These are phyloP conservation scores for Suhomyces guaymorum DNA, from an alignment of 1,139 yeast genomes.

Conservation along the genomic window DNA sequence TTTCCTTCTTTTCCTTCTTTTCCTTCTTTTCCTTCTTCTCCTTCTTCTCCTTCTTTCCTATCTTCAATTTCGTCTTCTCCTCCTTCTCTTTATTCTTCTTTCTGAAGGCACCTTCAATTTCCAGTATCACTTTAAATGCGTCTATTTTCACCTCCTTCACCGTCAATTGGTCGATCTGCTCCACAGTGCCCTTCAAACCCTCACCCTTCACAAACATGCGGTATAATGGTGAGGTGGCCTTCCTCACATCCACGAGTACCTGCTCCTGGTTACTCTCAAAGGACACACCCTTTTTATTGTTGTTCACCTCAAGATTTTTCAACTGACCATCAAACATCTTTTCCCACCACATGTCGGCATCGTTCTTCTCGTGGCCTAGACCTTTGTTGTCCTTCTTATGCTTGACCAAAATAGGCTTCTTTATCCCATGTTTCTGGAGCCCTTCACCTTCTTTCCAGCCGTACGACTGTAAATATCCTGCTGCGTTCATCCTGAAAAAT, in stretches of 20 bases:
- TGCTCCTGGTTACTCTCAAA: conserved; percentile 47
- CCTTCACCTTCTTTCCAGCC: conserved; percentile 97
- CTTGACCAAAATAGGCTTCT: conserved; percentile 82
- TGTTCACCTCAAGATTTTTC: conserved; percentile 67
- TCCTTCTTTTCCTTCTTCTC: conserved; percentile 9
- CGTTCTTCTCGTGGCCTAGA: conserved; percentile 68
- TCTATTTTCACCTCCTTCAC: conserved; percentile 18
- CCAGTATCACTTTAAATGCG: conserved; percentile 17
- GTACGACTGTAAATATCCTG: conserved; percentile 65
- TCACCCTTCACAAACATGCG: conserved; percentile 84
- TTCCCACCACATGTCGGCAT: conserved; percentile 97
- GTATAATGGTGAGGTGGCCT: conserved; percentile 61
- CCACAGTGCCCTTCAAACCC: conserved; percentile 77
- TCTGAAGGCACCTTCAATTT: conserved; percentile 13
- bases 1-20: conserved; percentile 11
- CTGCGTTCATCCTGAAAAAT: conserved; percentile 62
- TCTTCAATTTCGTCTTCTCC: conserved; percentile 11
- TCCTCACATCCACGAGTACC: conserved; percentile 43
- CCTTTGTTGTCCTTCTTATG: conserved; percentile 93
- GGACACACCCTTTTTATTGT: conserved; percentile 25
- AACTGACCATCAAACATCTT: conserved; percentile 89
- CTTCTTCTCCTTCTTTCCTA: conserved; percentile 12
- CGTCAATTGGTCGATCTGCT: conserved; percentile 30
- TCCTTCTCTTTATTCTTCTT: conserved; percentile 10
- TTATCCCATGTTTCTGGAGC: conserved; percentile 72